Evolutionary conservation across 2,329 filamentous ascomycete genomes (phyloP).

Genomic region (Ophiostoma ips): DNA sequence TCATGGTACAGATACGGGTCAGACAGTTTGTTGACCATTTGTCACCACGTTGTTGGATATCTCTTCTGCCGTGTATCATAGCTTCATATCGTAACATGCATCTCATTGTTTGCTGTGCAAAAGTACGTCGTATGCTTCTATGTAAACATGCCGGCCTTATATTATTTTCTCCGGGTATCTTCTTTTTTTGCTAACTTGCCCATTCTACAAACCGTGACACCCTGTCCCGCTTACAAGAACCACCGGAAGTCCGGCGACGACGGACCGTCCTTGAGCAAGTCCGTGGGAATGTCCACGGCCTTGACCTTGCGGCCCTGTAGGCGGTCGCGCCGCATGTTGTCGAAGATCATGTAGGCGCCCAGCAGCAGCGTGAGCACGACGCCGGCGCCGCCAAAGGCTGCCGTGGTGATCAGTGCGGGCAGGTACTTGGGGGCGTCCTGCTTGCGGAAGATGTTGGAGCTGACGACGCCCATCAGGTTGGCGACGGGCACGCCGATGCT

Average conservation of each 20-base stretch:
- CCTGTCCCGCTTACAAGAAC: slow-evolving; percentile 24
- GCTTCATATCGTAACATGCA: no score
- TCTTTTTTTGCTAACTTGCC: no score
- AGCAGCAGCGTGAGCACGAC: slow-evolving; percentile 39
- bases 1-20: slow-evolving; percentile 55
- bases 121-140: no score
- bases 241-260: slow-evolving; percentile 40
- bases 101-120: no score
- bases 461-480: slow-evolving; percentile 62
- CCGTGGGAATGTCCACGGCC: slow-evolving; percentile 43
- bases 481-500: slow-evolving; percentile 60
- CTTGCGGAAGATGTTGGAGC: slow-evolving; percentile 51
- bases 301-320: slow-evolving; percentile 39
- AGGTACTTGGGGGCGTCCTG: slow-evolving; percentile 52
- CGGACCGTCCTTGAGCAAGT: slow-evolving; percentile 40
- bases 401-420: slow-evolving; percentile 51
- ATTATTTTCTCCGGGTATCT: neutral
- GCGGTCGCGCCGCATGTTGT: slow-evolving; percentile 47
- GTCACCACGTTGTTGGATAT: neutral
- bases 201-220: no score
- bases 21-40: slow-evolving; percentile 25
- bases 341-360: slow-evolving; percentile 49
- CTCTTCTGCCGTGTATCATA: no score
- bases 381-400: slow-evolving; percentile 48
- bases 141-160: no score